Percentiles rank a stretch among this genome's conserved stretches.
These are phyloP conservation scores for Backusella australiensis DNA, from an alignment of 192 early-diverging fungal species.

Conservation along the genomic window DNA sequence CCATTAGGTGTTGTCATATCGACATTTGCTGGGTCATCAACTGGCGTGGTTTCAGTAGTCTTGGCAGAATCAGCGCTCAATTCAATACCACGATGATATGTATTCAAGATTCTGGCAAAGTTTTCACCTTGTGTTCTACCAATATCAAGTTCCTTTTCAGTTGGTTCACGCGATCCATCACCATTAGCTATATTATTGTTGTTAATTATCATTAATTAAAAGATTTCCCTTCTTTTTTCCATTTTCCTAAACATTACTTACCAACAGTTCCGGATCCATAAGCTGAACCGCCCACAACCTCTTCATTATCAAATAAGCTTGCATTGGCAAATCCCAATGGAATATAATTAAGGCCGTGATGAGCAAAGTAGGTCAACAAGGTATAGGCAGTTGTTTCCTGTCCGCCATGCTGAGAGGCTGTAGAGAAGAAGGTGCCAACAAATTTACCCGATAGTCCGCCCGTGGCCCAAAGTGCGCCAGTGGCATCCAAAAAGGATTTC, in stretches of 20 bases:
- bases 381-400: conserved; percentile 73
- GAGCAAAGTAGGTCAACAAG: conserved; percentile 61
- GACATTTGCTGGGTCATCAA: neutral
- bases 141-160: conserved; percentile 63
- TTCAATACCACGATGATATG: conserved; percentile 12
- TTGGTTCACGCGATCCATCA: conserved; percentile 65
- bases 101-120: conserved; percentile 48
- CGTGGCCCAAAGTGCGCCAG: conserved; percentile 38
- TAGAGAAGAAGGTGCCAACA: conserved; percentile 74
- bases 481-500: conserved; percentile 49
- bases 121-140: conserved; percentile 57
- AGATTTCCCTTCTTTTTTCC: neutral
- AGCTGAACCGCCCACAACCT: conserved; percentile 19
- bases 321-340: conserved; percentile 59
- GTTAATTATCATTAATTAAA: neutral
- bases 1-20: neutral
- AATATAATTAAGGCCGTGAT: conserved; percentile 77
- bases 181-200: conserved; percentile 35
- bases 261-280: conserved; percentile 31
- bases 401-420: conserved; percentile 71
- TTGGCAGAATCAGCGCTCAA: too few species aligned
- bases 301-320: conserved; percentile 45
- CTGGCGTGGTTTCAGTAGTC: neutral
- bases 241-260: neutral
- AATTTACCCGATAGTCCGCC: conserved; percentile 67